Percentiles rank a stretch among this genome's conserved stretches.
Conservation (phyloP, 1,139 yeast species). For the Saccharomycopsis hybrid region DNA sequence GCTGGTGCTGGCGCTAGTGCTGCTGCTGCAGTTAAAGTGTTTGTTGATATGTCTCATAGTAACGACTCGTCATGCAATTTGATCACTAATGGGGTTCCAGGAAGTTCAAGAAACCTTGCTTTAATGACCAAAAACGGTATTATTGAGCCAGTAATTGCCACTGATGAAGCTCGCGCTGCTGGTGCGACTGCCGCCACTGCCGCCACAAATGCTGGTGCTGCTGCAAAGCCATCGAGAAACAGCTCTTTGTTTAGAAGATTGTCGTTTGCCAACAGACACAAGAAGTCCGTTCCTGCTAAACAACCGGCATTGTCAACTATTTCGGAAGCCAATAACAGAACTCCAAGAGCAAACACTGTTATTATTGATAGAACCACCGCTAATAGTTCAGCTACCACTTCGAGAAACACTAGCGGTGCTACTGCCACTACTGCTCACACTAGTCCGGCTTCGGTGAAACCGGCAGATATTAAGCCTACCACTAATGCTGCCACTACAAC, state of each 20-base stretch:
- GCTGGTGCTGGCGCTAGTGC: not conserved
- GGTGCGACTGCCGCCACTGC: no score
- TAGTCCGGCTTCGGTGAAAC: not conserved
- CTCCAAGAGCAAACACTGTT: not conserved
- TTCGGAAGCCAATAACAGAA: not conserved
- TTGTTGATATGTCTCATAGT: slow-evolving; percentile 6
- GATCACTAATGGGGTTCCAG: slow-evolving; percentile 19
- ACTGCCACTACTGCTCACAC: not conserved
- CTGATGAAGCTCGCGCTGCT: not conserved
- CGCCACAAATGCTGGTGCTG: not conserved
- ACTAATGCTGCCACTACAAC: not conserved
- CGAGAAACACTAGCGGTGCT: not conserved
- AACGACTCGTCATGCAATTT: slow-evolving; percentile 17
- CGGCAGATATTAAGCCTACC: not conserved
- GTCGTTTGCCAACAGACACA: slow-evolving; percentile 6
- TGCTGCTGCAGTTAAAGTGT: slow-evolving; percentile 9
- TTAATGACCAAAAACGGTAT: not conserved
- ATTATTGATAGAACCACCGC: not conserved
- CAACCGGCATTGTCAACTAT: slow-evolving; percentile 1
- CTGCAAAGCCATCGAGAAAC: slow-evolving; percentile 6
- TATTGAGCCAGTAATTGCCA: not conserved
- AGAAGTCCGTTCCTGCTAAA: not conserved
- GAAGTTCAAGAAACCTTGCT: slow-evolving; percentile 11
- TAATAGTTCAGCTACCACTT: not conserved
- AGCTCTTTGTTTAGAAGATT: slow-evolving; percentile 17